Evolutionary conservation across 768 basidiomycete genomes (phyloP).

Genomic region (Mycena pura): DNA sequence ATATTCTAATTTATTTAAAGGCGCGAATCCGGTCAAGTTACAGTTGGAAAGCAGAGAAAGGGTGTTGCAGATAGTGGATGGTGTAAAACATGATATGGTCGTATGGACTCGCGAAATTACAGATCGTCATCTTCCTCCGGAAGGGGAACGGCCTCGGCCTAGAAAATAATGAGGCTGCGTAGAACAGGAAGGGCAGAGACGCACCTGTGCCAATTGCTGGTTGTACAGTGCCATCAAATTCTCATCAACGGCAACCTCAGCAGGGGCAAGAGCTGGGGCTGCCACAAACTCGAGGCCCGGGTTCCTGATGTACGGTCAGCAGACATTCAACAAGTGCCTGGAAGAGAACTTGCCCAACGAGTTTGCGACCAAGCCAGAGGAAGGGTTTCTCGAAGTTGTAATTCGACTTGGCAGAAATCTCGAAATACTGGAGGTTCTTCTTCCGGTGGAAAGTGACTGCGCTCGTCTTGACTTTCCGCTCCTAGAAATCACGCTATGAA

Average conservation of each 20-base stretch:
- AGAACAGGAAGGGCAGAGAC: constrained; percentile 24
- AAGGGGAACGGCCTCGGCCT: constrained; percentile 93
- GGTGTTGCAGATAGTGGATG: constrained; percentile 25
- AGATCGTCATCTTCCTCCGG: constrained; percentile 97
- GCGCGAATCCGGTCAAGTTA: constrained; percentile 24
- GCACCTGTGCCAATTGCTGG: constrained; percentile 72
- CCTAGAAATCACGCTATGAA: constrained; percentile 54
- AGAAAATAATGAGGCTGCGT: constrained; percentile 16
- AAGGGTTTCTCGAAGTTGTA: constrained; percentile 99
- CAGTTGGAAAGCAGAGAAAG: constrained; percentile 13
- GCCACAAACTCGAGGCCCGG: constrained; percentile 92
- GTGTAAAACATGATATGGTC: constrained; percentile 19
- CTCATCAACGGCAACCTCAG: constrained; percentile 87
- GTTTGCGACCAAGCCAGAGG: constrained; percentile 98
- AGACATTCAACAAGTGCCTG: neutral
- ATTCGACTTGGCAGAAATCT: constrained; percentile 99
- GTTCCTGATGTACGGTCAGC: constrained; percentile 60
- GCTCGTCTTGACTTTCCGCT: constrained; percentile 99
- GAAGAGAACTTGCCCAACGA: constrained; percentile 79
- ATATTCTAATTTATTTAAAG: constrained; percentile 27
- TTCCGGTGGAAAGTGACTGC: constrained; percentile 99
- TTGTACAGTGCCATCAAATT: constrained; percentile 82
- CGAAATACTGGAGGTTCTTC: constrained; percentile 99
- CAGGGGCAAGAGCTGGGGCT: constrained; percentile 93
- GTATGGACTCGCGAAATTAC: constrained; percentile 41